Base-by-base conservation (phyloP, 176 grass and related monocot genomes). In the Areca catechu region DNA sequence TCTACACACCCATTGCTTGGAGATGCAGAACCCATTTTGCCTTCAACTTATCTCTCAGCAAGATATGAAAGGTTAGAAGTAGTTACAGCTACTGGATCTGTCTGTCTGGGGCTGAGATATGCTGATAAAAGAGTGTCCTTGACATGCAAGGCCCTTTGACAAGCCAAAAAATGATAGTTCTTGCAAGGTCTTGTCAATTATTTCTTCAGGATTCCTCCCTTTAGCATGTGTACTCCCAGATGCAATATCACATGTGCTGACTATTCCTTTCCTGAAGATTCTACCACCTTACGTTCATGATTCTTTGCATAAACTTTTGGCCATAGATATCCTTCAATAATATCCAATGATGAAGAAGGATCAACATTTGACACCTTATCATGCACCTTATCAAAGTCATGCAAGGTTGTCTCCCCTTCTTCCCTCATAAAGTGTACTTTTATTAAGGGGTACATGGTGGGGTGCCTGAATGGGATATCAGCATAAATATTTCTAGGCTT, bases 381-480 rank as follows among this genome's bases (percentile, higher is more conserved):
- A 69, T 79, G n/a, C n/a, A n/a, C n/a, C n/a, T n/a, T n/a, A n/a
- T n/a, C n/a, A n/a, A n/a, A 88, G 62, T 73, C 76, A 51, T 69
- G 74, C 56, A 91, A 74, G 34, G 65, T 76, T 24, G 37, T 49
- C 57, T 91, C 87, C 61, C 63, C 76, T 68, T 91, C 76, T 61
- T 91, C 83, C 73, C 78, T 87, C 62, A 82, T 83, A 73, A 97
- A 97, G 51, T 58, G 71, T 75, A 97, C 78, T 84, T 69, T 80
- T 48, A 97, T 79, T 70, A 80, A 91, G 62, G 93, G 93, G 78
- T 56, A 34, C 63, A 65, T 63, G 66, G 93, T 84, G 77, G 61
- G 65, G 49, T 74, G 80, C 54, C 83, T 70, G 30, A 58, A 57
- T 62, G 93, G 93, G 54, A 97, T 79, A 76, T 91, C 83, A 69